These are phyloP conservation scores for Arabis hirsuta DNA, from an alignment of 345 rosid genomes.

Conservation along the genomic window DNA sequence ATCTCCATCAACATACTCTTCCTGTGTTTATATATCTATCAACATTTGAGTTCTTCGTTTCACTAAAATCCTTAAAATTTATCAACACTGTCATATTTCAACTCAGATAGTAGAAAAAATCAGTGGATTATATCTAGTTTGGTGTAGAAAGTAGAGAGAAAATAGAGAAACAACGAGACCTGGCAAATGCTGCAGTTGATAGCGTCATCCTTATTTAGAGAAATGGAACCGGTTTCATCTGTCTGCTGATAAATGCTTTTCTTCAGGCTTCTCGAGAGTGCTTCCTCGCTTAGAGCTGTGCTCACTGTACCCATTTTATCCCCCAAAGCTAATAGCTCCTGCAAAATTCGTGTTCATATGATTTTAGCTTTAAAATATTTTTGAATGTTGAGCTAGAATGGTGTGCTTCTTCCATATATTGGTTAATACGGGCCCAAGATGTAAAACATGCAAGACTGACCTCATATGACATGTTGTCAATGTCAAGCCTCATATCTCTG, in stretches of 20 bases:
- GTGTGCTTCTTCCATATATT: neutral
- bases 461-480: conserved; percentile 98
- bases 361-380: conserved; percentile 1
- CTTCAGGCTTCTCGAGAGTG: conserved; percentile 66
- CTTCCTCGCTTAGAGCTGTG: conserved; percentile 92
- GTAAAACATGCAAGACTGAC: conserved; percentile 47
- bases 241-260: conserved; percentile 53
- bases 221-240: conserved; percentile 40
- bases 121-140: neutral
- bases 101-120: conserved; percentile 8
- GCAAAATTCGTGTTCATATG: conserved; percentile 32
- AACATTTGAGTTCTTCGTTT: conserved; percentile 27
- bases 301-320: conserved; percentile 96
- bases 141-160: neutral
- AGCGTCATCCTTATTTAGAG: conserved; percentile 44
- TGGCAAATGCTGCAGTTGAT: conserved; percentile 92
- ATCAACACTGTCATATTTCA: neutral
- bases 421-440: neutral
- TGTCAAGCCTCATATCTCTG: conserved; percentile 95
- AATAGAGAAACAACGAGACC: conserved; percentile 48
- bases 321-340: conserved; percentile 94
- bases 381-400: neutral
- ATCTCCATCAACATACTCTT: conserved; percentile 77
- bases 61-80: conserved; percentile 6
- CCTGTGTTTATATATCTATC: conserved; percentile 51